A percentile compares a stretch with the other conserved stretches of the same genome.
These are phyloP conservation scores for Fusarium avenaceum DNA, from an alignment of 2,329 filamentous ascomycete species.

Conservation along the genomic window DNA sequence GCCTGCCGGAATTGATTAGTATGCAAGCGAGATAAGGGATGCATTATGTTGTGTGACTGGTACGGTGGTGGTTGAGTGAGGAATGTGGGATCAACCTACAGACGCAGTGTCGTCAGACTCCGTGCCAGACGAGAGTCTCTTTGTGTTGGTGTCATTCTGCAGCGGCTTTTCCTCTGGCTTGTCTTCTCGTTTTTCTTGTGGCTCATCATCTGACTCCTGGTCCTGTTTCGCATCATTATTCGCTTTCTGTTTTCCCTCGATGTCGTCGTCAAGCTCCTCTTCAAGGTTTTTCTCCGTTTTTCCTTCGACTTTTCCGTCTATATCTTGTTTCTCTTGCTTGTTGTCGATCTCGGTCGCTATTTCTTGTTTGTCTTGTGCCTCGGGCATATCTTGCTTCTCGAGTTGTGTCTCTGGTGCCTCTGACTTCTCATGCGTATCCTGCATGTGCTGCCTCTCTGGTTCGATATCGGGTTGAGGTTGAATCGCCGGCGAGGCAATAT, in stretches of 20 bases:
- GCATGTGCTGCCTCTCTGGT: slow-evolving; percentile 21
- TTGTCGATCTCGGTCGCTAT: slow-evolving; percentile 7
- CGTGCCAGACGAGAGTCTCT: slow-evolving; percentile 51
- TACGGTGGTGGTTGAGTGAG: slow-evolving; percentile 27
- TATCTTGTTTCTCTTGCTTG: slow-evolving; percentile 22
- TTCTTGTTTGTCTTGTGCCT: slow-evolving; percentile 21
- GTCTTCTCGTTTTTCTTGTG: not conserved
- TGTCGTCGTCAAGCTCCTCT: not conserved
- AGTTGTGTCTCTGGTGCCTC: not conserved
- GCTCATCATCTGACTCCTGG: not conserved
- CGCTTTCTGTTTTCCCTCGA: slow-evolving; percentile 7
- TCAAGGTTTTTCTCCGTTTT: slow-evolving; percentile 14
- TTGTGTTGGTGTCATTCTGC: slow-evolving; percentile 42
- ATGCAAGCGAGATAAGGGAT: slow-evolving; percentile 26
- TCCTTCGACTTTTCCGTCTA: slow-evolving; percentile 9
- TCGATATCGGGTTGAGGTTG: slow-evolving; percentile 25
- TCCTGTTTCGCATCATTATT: not conserved
- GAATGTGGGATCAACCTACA: slow-evolving; percentile 46
- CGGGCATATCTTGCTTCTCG: slow-evolving; percentile 15
- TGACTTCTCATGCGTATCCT: slow-evolving; percentile 9
- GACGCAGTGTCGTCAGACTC: slow-evolving; percentile 51
- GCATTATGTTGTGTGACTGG: slow-evolving; percentile 39
- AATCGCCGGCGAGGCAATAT: slow-evolving; percentile 46
- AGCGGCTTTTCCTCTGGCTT: slow-evolving; percentile 25
- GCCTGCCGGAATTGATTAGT: slow-evolving; percentile 45